Evolutionary conservation across 257 asterid genomes (phyloP).

Genomic region (Forsythia viridissima): DNA sequence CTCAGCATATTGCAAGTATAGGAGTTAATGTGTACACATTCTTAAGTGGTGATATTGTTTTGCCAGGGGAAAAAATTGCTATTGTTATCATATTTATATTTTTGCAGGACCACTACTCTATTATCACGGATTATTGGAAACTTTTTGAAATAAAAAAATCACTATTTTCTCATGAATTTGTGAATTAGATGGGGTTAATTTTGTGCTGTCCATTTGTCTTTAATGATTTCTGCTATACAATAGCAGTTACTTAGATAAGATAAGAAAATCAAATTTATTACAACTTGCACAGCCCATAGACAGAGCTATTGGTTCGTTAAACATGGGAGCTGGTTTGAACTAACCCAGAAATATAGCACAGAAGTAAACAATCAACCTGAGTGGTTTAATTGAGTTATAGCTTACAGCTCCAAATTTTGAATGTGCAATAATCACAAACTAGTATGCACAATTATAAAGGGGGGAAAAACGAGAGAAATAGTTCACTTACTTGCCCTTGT

Average conservation of each 20-base stretch:
- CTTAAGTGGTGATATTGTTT: not conserved
- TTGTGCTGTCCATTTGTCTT: not conserved
- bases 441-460: not conserved
- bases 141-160: not conserved
- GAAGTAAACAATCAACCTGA: not conserved
- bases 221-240: not conserved
- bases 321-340: slow-evolving; percentile 2
- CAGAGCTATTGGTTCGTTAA: not conserved
- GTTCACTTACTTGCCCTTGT: slow-evolving; percentile 86
- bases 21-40: not conserved
- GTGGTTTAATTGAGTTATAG: not conserved
- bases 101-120: not conserved
- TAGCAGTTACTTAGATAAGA: not conserved
- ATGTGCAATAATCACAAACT: not conserved
- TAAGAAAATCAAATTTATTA: not conserved
- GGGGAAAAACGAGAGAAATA: not conserved
- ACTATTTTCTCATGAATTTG: not conserved
- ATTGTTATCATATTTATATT: not conserved
- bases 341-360: not conserved
- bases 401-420: not conserved
- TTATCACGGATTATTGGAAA: not conserved
- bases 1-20: not conserved
- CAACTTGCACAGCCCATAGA: not conserved
- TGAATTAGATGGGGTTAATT: not conserved
- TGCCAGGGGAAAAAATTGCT: not conserved